Evolutionary conservation across 1,284 basidiomycete genomes (phyloP), one percentile per base, ranked within the genome.

Genomic region (Ganoderma multipileum): DNA sequence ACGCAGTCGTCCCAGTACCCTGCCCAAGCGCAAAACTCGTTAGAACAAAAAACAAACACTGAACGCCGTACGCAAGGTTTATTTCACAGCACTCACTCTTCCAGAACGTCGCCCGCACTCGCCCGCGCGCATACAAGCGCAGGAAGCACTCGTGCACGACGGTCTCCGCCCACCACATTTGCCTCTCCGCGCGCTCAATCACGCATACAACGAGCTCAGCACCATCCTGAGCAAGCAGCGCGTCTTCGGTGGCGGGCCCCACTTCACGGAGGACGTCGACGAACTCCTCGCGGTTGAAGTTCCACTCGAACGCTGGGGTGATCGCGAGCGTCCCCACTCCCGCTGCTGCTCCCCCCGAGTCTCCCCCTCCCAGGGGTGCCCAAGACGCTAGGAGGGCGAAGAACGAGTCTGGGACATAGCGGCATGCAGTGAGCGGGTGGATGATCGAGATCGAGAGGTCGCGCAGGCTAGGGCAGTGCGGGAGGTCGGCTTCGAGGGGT

Each of bases 271-370:
- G 26, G 52, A 54, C 16, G 14, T 30, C 26, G 52, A 54, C 28
- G 14, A 50, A 50, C n/a, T 50, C 3, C n/a, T 5, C 11, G n/a
- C 47, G 52, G 1, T 11, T 30, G 52, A 54, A 30, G 52, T 28
- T n/a, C 52, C 11, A 50, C 16, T 54, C 12, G 26, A 16, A 54
- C 52, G 52, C 14, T 9, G 28, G 26, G 2, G 26, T 4, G 26
- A 30, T 26, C 23, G n/a, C 23, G 0, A 54, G 52, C 14, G 16
- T 18, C 28, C 2, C 8, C 9, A 2, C 9, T 47, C 44, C 87
- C 8, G n/a, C 33, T 33, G n/a, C n/a, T n/a, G n/a, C n/a, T n/a
- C n/a, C n/a, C n/a, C n/a, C n/a, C n/a, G n/a, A n/a, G n/a, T n/a
- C n/a, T n/a, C n/a, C n/a, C n/a, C n/a, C n/a, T n/a, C n/a, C n/a